phyloP scores from a whole-genome alignment of 2,329 filamentous ascomycete genomes.

The Pyrenochaeta sp. region DNA sequence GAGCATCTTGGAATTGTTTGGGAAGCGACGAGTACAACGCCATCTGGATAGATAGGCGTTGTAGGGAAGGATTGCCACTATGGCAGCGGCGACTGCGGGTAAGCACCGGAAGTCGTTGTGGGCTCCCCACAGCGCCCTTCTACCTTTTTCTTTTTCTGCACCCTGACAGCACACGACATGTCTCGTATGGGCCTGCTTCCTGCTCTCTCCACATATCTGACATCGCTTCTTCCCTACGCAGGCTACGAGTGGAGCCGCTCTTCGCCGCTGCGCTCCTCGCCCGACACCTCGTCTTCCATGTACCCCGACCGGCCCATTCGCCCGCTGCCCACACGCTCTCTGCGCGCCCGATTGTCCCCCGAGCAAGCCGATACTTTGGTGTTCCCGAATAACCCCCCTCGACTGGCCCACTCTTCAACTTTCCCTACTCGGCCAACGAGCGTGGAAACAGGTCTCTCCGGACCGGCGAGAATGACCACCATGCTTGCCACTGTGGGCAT shows the following conservation, averaged over 20 bases:
- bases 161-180: conserved; percentile 19
- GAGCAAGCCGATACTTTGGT: conserved; percentile 83
- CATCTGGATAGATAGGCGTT: conserved; percentile 26
- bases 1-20: conserved; percentile 17
- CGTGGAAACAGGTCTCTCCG: conserved; percentile 37
- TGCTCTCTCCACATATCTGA: conserved; percentile 43
- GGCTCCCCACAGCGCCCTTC: conserved; percentile 28
- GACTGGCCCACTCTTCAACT: conserved; percentile 78
- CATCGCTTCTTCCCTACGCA: conserved; percentile 43
- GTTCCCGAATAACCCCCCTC: conserved; percentile 81
- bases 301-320: conserved; percentile 93
- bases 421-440: conserved; percentile 59
- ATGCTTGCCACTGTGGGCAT: conserved; percentile 56
- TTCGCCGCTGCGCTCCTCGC: conserved; percentile 52
- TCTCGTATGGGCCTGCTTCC: conserved; percentile 27
- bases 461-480: conserved; percentile 63
- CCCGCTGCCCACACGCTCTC: conserved; percentile 85
- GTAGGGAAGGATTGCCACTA: conserved; percentile 37
- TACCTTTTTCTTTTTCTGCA: conserved; percentile 29
- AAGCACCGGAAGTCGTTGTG: conserved; percentile 39
- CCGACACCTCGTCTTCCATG: conserved; percentile 80
- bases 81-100: conserved; percentile 54
- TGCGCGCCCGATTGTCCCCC: conserved; percentile 86
- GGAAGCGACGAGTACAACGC: conserved; percentile 16
- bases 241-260: conserved; percentile 54